Conservation (phyloP, 805 yeast species). For the Phaffomyces thermotolerans region DNA sequence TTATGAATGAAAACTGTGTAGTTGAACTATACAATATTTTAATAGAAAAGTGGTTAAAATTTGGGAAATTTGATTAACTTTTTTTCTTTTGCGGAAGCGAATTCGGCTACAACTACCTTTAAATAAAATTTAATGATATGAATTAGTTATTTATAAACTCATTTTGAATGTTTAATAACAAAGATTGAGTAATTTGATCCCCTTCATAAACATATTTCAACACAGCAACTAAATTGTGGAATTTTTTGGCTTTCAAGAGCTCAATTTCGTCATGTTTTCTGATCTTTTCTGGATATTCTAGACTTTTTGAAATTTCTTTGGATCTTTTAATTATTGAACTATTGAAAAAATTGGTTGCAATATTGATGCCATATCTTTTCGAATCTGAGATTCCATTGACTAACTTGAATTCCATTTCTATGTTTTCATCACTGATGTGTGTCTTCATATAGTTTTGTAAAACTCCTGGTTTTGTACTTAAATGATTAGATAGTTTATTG, state of each 20-base stretch:
- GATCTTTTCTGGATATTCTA: constrained; percentile 8
- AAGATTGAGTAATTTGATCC: constrained; percentile 10
- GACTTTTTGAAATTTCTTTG: constrained; percentile 16
- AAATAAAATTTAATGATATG: neutral
- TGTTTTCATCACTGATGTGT: constrained; percentile 10
- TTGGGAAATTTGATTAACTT: neutral
- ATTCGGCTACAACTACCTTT: neutral
- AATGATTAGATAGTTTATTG: constrained; percentile 30
- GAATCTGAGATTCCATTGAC: constrained; percentile 17
- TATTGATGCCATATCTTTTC: constrained; percentile 27
- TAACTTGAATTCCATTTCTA: constrained; percentile 28
- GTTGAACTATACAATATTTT: too few relatives aligned
- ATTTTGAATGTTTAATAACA: constrained; percentile 21
- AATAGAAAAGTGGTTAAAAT: too few relatives aligned
- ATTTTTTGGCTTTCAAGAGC: constrained; percentile 19
- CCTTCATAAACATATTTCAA: constrained; percentile 14
- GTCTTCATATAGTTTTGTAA: constrained; percentile 32
- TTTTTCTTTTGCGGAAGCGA: constrained; percentile 3
- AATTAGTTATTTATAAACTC: constrained; percentile 12
- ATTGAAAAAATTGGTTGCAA: constrained; percentile 23
- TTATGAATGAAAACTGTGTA: too few relatives aligned
- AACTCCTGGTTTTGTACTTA: constrained; percentile 30
- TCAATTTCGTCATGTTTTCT: constrained; percentile 2
- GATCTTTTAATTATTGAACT: constrained; percentile 24
- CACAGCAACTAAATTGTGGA: constrained; percentile 23